A percentile compares a stretch with the other conserved stretches of the same genome.
Evolutionary conservation across 2,329 filamentous ascomycete genomes (phyloP).

Genomic region (Fusarium fujikuroi): DNA sequence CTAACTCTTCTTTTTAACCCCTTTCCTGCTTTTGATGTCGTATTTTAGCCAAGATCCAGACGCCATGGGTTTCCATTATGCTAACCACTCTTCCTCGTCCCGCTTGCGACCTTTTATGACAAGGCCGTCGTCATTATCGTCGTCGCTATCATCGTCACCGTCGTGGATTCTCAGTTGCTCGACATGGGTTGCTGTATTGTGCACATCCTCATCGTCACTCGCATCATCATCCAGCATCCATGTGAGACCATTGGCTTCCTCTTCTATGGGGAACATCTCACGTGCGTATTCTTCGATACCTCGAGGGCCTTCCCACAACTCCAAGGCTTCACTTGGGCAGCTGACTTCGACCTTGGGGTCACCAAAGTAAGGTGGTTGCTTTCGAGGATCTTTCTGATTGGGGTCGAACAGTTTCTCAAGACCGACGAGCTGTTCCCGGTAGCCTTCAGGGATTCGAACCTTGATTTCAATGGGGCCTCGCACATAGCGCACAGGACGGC

Average conservation of each 20-base stretch:
- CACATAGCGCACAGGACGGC: conserved; percentile 81
- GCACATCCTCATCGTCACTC: conserved; percentile 51
- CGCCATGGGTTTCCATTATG: conserved; percentile 48
- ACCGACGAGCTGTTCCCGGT: conserved; percentile 85
- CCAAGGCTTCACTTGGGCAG: conserved; percentile 79
- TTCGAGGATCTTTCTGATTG: conserved; percentile 61
- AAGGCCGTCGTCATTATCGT: conserved; percentile 68
- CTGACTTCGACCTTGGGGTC: conserved; percentile 65
- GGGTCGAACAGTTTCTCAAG: conserved; percentile 69
- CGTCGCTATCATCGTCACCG: conserved; percentile 57
- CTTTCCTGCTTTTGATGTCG: conserved; percentile 25
- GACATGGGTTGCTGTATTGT: conserved; percentile 50
- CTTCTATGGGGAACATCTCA: conserved; percentile 93
- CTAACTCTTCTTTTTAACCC: conserved; percentile 29
- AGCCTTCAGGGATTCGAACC: conserved; percentile 87
- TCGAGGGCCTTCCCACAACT: conserved; percentile 91
- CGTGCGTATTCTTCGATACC: conserved; percentile 93
- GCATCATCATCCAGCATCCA: conserved; percentile 81
- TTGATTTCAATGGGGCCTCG: conserved; percentile 83
- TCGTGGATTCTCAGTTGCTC: conserved; percentile 56
- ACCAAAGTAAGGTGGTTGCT: conserved; percentile 73
- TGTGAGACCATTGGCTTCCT: conserved; percentile 89
- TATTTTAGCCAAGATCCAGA: conserved; percentile 14
- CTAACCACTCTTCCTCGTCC: conserved; percentile 70
- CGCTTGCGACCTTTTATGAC: conserved; percentile 67